Evolutionary conservation across 768 basidiomycete species (phyloP), one percentile per base, ranked within the genome.

Genomic region (Thelephora aurantiotincta): DNA sequence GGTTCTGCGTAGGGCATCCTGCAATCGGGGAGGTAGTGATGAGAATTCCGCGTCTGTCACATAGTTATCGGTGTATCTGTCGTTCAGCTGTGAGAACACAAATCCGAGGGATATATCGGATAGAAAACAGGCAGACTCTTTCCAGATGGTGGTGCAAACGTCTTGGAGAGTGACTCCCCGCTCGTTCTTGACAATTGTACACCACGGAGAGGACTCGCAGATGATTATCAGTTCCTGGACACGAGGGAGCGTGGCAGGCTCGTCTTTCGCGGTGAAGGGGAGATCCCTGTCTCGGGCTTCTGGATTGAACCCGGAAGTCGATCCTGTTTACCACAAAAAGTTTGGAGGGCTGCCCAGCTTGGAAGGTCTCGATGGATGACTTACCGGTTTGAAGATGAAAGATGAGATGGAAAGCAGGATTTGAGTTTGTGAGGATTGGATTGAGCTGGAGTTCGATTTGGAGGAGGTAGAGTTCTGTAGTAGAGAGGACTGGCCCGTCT

Each of bases 401-500:
- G 43, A 79, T 70, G 13, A 90, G 74, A 51, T 77, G 77, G 62
- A 83, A 81, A 11, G 56, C 57, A 6, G 46, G 51, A 51, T 65
- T 58, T 22, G 66, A 63, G 53, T 72, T 72, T 34, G 69, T 67
- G 11, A 91, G 72, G 58, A 88, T 78, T 3, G 87, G 87, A 55
- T 91, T 71, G 30, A 90, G 58, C 55, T 83, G 75, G 2, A 90
- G 69, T 13, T 79, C 74, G 4, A 76, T 44, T 38, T 74, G 70
- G 48, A 91, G 73, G 2, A 90, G 73, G 61, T 87, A 91, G 12
- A 91, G 70, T 57, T 90, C 87, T 0, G 84, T 87, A 57, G 83
- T 82, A 2, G 75, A 73, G 12, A 90, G 70, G 5, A 89, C 75
- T 5, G 87, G 87, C 0, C 84, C 86, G 62, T 89, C 84, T 88